phyloP scores from a whole-genome alignment of 495 filamentous ascomycete genomes.

The Talaromyces proteolyticus region DNA sequence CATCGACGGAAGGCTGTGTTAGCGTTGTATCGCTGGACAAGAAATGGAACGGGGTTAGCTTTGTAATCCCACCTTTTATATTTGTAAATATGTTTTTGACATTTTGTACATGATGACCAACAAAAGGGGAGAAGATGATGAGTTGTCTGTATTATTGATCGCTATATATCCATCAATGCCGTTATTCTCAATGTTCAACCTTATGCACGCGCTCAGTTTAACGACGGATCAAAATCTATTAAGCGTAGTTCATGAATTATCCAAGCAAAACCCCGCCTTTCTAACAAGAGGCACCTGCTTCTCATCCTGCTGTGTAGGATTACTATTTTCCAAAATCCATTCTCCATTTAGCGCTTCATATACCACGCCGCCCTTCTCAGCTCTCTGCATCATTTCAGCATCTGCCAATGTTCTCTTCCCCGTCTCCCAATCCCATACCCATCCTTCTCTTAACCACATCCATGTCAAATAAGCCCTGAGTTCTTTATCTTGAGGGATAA shows the following conservation, averaged over 20 bases:
- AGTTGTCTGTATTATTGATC: too few species aligned
- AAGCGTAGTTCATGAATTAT: background rate
- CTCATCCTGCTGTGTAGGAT: slow-evolving; percentile 11
- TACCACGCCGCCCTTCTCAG: slow-evolving; percentile 52
- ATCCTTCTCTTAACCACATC: slow-evolving; percentile 88
- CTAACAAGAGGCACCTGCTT: slow-evolving; percentile 10
- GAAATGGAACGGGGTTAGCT: slow-evolving; percentile 70
- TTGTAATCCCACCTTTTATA: slow-evolving; percentile 33
- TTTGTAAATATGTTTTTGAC: background rate
- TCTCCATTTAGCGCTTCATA: slow-evolving; percentile 56
- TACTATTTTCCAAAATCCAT: slow-evolving; percentile 36
- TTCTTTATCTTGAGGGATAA: slow-evolving; percentile 84
- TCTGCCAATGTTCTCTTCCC: slow-evolving; percentile 55
- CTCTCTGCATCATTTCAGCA: slow-evolving; percentile 50
- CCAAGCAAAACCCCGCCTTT: slow-evolving; percentile 6
- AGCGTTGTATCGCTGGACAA: slow-evolving; percentile 73
- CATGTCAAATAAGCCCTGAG: slow-evolving; percentile 78
- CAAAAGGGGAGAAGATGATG: too few species aligned
- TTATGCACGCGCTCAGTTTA: too few species aligned
- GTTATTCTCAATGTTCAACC: too few species aligned
- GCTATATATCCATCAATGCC: too few species aligned
- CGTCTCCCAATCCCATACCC: slow-evolving; percentile 70
- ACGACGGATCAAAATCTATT: too few species aligned
- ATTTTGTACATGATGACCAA: background rate
- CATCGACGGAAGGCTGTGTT: slow-evolving; percentile 67